Evolutionary conservation across 2,329 filamentous ascomycete genomes (phyloP), one percentile per base, ranked within the genome.

Genomic region (Rhinocladiella similis): DNA sequence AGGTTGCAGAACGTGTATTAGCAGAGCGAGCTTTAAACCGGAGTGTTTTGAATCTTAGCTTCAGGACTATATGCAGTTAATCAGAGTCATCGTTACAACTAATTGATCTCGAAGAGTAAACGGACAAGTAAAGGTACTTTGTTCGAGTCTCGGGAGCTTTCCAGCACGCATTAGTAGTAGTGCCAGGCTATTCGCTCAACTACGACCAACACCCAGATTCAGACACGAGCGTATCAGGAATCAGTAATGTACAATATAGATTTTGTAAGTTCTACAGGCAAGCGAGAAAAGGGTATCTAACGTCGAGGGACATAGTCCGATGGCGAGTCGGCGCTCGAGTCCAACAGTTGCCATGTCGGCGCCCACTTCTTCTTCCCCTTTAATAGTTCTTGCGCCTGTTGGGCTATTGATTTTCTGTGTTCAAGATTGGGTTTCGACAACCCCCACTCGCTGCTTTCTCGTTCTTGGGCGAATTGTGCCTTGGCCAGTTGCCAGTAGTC

Each of bases 301-400:
- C 5, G 27, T 25, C 29, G 33, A 47, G 41, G 33, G 9, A 22
- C 42, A 36, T 20, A 55, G 55, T 19, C 57, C 27, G 56, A 60
- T 55, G 19, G 50, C 60, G 60, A 49, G 27, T 43, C 42, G 9
- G 29, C 10, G 10, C 29, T 33, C 29, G 29, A 33, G 29, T 43
- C 39, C 16, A 78, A 53, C 18, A 69, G 68, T 67, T 75, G 69
- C 76, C 76, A 79, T 16, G 76, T 77, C 33, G 76, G 75, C 57
- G 70, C 76, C 88, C 89, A 91, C 61, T 76, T 77, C 65, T 80
- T 76, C 70, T 83, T 78, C 18, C 85, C 84, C 48, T 77, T 73
- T 61, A 89, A 70, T 65, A 62, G 12, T 65, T 79, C 76, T 74
- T 82, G 78, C 16, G 88, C 89, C 73, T 88, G 82, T 69, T 80